Evolutionary conservation across 108 stramenopile genomes (phyloP).

Genomic region (Skeletonema menzelii): DNA sequence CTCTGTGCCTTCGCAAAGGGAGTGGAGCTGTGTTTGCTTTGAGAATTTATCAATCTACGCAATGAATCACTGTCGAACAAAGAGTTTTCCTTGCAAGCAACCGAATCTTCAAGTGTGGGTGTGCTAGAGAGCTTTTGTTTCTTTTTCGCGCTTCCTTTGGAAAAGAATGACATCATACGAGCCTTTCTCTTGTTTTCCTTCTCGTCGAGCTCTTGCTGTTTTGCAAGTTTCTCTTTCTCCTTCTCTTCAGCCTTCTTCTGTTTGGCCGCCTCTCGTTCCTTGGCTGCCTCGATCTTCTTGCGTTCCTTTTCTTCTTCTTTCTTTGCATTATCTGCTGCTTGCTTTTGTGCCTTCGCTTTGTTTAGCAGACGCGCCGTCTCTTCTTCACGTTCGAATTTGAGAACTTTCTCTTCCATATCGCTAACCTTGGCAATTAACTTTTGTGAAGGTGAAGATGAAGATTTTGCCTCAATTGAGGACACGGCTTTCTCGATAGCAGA

Average conservation of each 20-base stretch:
- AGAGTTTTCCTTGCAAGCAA: background rate
- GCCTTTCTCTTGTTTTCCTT: constrained; percentile 64
- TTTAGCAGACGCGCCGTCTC: constrained; percentile 60
- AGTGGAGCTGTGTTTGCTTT: constrained; percentile 7
- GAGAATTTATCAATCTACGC: constrained; percentile 41
- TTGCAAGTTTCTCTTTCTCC: constrained; percentile 43
- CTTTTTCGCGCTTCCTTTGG: constrained; percentile 28
- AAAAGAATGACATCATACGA: constrained; percentile 70
- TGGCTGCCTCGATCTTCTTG: constrained; percentile 29
- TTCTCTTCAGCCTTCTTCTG: constrained; percentile 43
- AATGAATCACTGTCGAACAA: constrained; percentile 56
- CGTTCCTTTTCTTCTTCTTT: constrained; percentile 46
- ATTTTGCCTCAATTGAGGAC: constrained; percentile 16
- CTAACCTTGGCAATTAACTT: constrained; percentile 54
- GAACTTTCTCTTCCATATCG: constrained; percentile 76
- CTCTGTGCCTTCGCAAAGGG: constrained; percentile 20
- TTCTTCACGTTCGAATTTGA: constrained; percentile 79
- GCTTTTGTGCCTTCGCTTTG: constrained; percentile 43
- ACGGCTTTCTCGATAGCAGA: constrained; percentile 52
- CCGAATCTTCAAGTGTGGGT: background rate
- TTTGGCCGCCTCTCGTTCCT: constrained; percentile 41
- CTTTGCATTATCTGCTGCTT: constrained; percentile 39
- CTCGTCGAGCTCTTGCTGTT: constrained; percentile 52
- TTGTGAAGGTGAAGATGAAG: constrained; percentile 25
- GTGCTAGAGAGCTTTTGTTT: constrained; percentile 23